Evolutionary conservation across 2,329 filamentous ascomycete genomes (phyloP), one percentile per base, ranked within the genome.

Genomic region (Microdochium nivale): DNA sequence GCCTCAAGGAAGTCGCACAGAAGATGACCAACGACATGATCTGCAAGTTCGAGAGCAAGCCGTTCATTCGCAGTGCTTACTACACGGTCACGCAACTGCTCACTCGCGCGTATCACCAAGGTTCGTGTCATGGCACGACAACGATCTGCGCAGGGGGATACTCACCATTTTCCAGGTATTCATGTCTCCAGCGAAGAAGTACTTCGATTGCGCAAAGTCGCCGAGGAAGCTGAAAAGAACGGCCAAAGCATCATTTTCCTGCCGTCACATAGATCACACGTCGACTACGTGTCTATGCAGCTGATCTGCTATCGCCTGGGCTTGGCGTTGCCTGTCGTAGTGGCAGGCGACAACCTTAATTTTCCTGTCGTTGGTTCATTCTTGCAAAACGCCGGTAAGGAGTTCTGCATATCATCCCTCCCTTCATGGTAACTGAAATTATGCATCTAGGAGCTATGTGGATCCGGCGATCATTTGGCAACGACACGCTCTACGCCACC

Each of bases 161-260:
- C 19, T 23, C 16, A 44, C 40, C 16, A 23, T 19, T 23, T 19
- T 11, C 7, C 25, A 65, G 63, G 89, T 10, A 96, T 99, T 50
- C 94, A 99, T 67, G 90, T 97, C 25, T 95, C 88, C 1, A 95
- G 89, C 66, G 90, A 96, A 62, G 94, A 99, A 69, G 90, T 99
- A 3, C 69, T 96, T 50, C 80, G 90, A 30, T 67, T 99, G 54
- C 78, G 90, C 50, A 84, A 80, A 25, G 89, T 96, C 14, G 94
- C 94, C 14, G 83, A 91, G 61, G 75, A 87, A 61, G 92, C 94
- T 1, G 84, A 85, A 52, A 81, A 82, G 65, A 90, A 94, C 65
- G 95, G 94, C 67, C 91, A 96, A 67, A 95, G 90, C 57, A 95
- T 99, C 59, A 87, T 99, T 49, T 99, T 99, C 66, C 70, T 99